Evolutionary conservation across 352 stramenopile genomes (phyloP), one percentile per base, ranked within the genome.

Genomic region (Globisporangium alternatum): DNA sequence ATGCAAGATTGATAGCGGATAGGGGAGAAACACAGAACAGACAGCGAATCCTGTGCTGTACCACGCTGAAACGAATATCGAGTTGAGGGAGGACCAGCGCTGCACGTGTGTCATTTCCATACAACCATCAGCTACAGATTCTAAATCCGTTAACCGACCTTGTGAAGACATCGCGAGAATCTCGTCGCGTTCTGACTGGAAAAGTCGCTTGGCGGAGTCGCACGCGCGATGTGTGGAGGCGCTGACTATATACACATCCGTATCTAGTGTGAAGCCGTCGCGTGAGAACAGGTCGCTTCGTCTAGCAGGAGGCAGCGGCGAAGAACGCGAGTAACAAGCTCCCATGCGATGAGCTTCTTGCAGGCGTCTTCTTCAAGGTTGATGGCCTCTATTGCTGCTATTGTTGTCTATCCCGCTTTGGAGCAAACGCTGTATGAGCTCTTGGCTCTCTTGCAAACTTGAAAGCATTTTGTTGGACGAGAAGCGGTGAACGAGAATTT

Each of bases 31-130:
- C 45, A 21, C 48, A 54, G 21, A 52, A 52, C 30, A 31, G 45
- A 1, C 45, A 31, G 45, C n/a, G 45, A 51, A 51, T 51, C 44
- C 44, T 19, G 48, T 55, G n/a, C 25, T 19, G 28, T 56, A 35
- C 47, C 47, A 54, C 48, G 0, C 3, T 41, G 49, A 39, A 56
- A 56, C 49, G 49, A 28, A 56, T 56, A 30, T 37, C 31, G 49
- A 56, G 15, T 56, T 56, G 49, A 56, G 49, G 49, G 49, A 56
- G 49, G 49, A 56, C 49, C 49, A 56, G 39, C 17, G 41, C 41
- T 22, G 19, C 7, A 28, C 3, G 17, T 49, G 5, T 22, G 3
- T 19, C 21, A 17, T 17, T 12, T 30, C 8, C 0, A 52, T 52
- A 52, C 45, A 25, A 30, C 31, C 5, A 8, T 8, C 45, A 30